phyloP scores from a whole-genome alignment of 495 filamentous ascomycete genomes.

The Hyaloscypha variabilis region DNA sequence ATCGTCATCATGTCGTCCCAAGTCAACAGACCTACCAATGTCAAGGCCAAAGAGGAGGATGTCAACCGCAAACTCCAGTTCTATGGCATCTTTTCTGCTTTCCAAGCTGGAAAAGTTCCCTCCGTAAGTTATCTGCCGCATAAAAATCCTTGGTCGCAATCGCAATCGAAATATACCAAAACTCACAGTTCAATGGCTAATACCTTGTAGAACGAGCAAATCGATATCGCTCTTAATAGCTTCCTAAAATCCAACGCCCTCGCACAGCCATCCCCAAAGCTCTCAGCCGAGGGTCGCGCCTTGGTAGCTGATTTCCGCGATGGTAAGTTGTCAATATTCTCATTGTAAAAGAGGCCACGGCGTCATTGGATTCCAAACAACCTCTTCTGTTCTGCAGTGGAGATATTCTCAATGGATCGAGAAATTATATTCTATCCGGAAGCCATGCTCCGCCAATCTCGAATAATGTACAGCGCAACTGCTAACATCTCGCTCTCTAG shows the following conservation, averaged over 20 bases:
- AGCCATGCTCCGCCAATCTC: too few relatives aligned
- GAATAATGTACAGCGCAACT: neutral
- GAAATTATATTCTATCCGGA: too few relatives aligned
- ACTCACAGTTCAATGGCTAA: slow-evolving; percentile 1
- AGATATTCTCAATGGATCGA: too few relatives aligned
- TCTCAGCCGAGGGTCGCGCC: slow-evolving; percentile 78
- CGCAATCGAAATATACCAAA: too few relatives aligned
- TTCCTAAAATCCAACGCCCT: slow-evolving; percentile 70
- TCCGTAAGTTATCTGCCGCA: slow-evolving; percentile 64
- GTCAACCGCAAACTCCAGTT: slow-evolving; percentile 94
- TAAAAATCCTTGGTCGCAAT: too few relatives aligned
- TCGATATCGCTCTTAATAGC: slow-evolving; percentile 90
- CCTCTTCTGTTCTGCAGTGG: too few relatives aligned
- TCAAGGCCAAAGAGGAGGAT: slow-evolving; percentile 59
- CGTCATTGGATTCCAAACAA: too few relatives aligned
- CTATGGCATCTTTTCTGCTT: slow-evolving; percentile 88
- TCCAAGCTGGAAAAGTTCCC: slow-evolving; percentile 87
- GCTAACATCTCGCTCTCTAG: slow-evolving; percentile 30
- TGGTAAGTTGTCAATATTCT: neutral
- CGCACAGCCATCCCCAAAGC: slow-evolving; percentile 69
- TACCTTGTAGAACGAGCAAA: slow-evolving; percentile 73
- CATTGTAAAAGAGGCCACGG: too few relatives aligned
- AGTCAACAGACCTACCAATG: slow-evolving; percentile 67
- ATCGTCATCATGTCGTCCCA: slow-evolving; percentile 26
- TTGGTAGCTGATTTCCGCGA: slow-evolving; percentile 78